These are phyloP conservation scores for Sechiopsis laciniata DNA, from an alignment of 306 rosid species.

Conservation along the genomic window DNA sequence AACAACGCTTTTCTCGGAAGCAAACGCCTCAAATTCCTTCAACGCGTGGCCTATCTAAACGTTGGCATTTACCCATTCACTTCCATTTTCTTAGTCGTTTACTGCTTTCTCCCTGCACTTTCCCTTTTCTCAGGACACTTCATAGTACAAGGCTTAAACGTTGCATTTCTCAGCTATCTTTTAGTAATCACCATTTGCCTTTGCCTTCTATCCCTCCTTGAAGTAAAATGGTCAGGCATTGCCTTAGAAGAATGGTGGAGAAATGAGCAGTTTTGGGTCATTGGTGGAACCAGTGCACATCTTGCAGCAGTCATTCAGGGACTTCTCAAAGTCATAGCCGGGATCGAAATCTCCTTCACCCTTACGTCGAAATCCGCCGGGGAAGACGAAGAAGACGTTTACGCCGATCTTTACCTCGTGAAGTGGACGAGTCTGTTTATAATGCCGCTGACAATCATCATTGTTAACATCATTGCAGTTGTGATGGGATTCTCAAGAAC, in stretches of 20 bases:
- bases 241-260: constrained; percentile 83
- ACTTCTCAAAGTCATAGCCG: constrained; percentile 57
- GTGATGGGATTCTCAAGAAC: constrained; percentile 63
- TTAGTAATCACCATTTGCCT: constrained; percentile 45
- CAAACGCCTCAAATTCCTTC: constrained; percentile 72
- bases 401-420: constrained; percentile 65
- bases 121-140: constrained; percentile 65
- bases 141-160: constrained; percentile 51
- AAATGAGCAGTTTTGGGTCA: constrained; percentile 79
- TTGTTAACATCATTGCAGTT: constrained; percentile 44
- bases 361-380: constrained; percentile 54
- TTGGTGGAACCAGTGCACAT: constrained; percentile 89
- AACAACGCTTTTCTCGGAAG: constrained; percentile 68
- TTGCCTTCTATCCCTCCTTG: constrained; percentile 58
- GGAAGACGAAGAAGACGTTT: constrained; percentile 52
- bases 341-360: constrained; percentile 64
- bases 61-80: constrained; percentile 82
- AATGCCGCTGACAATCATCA: constrained; percentile 59
- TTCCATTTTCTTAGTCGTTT: constrained; percentile 52
- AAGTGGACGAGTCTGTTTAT: constrained; percentile 80
- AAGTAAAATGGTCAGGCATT: constrained; percentile 78
- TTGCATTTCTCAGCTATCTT: constrained; percentile 51
- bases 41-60: constrained; percentile 67
- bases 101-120: constrained; percentile 74
- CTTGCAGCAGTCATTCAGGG: constrained; percentile 76